Base-by-base conservation (phyloP, 106 monocot species). In the Acorus gramineus region DNA sequence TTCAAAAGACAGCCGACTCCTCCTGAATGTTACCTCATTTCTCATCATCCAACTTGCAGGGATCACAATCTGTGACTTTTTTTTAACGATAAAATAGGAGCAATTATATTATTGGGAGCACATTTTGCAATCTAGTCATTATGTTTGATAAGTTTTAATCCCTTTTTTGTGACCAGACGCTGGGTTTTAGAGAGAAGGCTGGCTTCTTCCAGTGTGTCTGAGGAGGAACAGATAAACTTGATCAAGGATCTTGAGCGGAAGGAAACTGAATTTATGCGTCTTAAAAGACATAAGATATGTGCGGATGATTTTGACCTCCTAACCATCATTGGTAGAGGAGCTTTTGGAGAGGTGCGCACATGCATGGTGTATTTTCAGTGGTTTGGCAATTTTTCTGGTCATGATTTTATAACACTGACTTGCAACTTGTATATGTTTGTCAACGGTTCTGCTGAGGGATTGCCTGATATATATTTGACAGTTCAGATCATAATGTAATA, bases 241-340 rank as follows among this genome's bases (percentile, higher is more conserved):
- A 72, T 96, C 9, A 96, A 96, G 77, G 96, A 96, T 77, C 72
- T 96, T 55, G 96, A 96, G 74, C 75, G 87, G 13, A 96, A 96
- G 76, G 96, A 96, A 65, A 96, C 96, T 47, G 91, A 96, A 59
- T 96, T 79, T 70, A 96, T 96, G 85, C 82, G 96, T 59, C 85
- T 96, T 45, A 96, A 91, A 62, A 87, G 96, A 63, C 90, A 96
- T 58, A 96, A 96, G 72, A 96, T 96, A 42, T 96, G 96, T 64
- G 90, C 83, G 14, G 96, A 96, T 78, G 96, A 96, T 73, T 90
- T 96, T 82, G 90, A 90, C 60, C 78, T 96, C 44, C 69, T 90
- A 61, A 90, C 84, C 62, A 96, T 96, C 56, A 90, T 96, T 71
- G 90, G 90, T 5, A 86, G 90, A 80, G 95, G 96, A 65, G 96